Evolutionary conservation across 257 asterid genomes (phyloP).

Genomic region (Craterostigma plantagineum): DNA sequence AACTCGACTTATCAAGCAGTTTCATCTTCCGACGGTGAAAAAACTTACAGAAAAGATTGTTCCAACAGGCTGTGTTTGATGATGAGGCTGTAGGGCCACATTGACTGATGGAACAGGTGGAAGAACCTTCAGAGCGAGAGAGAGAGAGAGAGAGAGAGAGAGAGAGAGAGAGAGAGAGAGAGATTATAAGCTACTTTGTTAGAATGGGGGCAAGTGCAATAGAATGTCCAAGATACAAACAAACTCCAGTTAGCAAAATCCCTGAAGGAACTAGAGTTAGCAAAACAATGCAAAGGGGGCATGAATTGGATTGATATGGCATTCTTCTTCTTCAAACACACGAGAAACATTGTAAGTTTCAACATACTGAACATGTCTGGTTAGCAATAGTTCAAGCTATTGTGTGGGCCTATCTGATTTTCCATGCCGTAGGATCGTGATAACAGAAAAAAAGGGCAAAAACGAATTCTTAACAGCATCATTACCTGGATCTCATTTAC

Average conservation of each 20-base stretch:
- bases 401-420: no score
- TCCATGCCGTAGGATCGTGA: no score
- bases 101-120: slow-evolving; percentile 72
- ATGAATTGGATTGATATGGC: background rate
- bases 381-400: no score
- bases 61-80: slow-evolving; percentile 62
- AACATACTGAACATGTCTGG: no score
- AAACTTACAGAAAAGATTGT: slow-evolving; percentile 45
- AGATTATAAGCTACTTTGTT: background rate
- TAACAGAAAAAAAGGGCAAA: no score
- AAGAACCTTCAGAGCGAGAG: slow-evolving; percentile 36
- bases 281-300: no score
- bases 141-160: no score
- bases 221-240: background rate
- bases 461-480: no score
- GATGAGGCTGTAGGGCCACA: slow-evolving; percentile 63
- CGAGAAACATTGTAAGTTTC: background rate
- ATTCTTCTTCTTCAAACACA: background rate
- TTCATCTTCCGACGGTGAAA: background rate
- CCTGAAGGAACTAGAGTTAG: background rate
- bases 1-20: background rate
- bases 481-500: slow-evolving; percentile 55
- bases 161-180: no score
- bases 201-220: no score
- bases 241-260: background rate